A percentile compares a stretch with the other conserved stretches of the same genome.
Conservation (phyloP, 2,329 filamentous ascomycete species). For the Microdochium trichocladiopsis region DNA sequence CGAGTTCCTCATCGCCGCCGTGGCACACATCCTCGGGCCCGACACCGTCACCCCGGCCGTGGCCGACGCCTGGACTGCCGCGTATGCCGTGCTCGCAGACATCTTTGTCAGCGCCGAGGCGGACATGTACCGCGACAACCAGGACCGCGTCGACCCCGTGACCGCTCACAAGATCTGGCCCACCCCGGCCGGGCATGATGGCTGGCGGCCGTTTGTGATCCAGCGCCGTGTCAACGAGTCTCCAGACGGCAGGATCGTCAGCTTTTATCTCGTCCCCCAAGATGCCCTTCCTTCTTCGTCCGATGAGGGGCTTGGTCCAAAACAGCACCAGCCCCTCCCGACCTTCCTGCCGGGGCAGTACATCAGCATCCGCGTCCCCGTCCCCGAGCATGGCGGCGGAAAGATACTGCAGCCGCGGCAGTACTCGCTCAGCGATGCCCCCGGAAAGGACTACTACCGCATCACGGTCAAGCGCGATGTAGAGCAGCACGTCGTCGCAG, state of each 20-base stretch:
- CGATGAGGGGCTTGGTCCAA: conserved; percentile 15
- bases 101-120: conserved; percentile 62
- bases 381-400: conserved; percentile 55
- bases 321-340: conserved; percentile 35
- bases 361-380: conserved; percentile 55
- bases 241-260: conserved; percentile 44
- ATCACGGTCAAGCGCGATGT: conserved; percentile 64
- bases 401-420: conserved; percentile 64
- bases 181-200: conserved; percentile 25
- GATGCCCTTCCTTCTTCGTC: too few relatives aligned
- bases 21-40: conserved; percentile 56
- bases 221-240: conserved; percentile 55
- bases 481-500: too few relatives aligned
- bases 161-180: background rate
- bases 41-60: conserved; percentile 60
- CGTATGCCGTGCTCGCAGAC: conserved; percentile 64
- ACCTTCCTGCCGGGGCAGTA: conserved; percentile 66
- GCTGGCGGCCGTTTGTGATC: conserved; percentile 49
- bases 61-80: conserved; percentile 62
- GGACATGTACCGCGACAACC: conserved; percentile 46
- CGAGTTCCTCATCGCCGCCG: conserved; percentile 58
- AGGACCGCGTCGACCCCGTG: conserved; percentile 8
- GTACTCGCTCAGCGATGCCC: conserved; percentile 63
- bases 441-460: conserved; percentile 50
- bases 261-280: conserved; percentile 62